Conservation (phyloP, 257 asterid genomes). For the Solanum pimpinellifolium region DNA sequence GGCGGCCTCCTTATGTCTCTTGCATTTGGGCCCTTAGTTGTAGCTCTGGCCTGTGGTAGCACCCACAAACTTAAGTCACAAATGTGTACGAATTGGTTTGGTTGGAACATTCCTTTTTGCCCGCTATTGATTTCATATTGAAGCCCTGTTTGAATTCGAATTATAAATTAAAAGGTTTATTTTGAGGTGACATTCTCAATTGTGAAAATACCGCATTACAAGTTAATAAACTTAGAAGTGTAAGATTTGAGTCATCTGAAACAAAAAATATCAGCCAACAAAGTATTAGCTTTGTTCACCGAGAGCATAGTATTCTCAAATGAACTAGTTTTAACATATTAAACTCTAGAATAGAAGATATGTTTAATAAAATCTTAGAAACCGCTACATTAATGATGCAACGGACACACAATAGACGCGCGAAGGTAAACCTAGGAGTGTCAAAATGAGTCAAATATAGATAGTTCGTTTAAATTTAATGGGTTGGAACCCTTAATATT, state of each 20-base stretch:
- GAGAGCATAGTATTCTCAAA: not conserved
- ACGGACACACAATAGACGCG: too few species aligned
- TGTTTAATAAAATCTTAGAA: not conserved
- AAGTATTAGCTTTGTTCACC: not conserved
- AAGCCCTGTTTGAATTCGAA: too few species aligned
- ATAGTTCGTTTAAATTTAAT: too few species aligned
- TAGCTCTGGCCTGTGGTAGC: not conserved
- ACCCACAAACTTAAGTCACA: not conserved
- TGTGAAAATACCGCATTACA: not conserved
- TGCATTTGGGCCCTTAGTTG: not conserved
- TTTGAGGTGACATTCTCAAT: not conserved
- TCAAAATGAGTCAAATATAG: too few species aligned
- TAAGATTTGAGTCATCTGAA: not conserved
- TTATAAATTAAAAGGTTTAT: accelerated
- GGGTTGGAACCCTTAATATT: too few species aligned
- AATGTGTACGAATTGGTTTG: not conserved
- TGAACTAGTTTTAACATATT: not conserved
- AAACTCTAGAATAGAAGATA: not conserved
- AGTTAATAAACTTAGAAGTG: not conserved
- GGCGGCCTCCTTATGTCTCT: not conserved
- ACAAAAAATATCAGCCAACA: too few species aligned
- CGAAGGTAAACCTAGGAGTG: not conserved
- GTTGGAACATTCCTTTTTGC: not conserved
- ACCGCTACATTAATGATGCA: not conserved
- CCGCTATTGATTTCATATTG: not conserved